Evolutionary conservation across 768 basidiomycete species (phyloP), one percentile per base, ranked within the genome.

Genomic region (Mycena sanguinolenta): DNA sequence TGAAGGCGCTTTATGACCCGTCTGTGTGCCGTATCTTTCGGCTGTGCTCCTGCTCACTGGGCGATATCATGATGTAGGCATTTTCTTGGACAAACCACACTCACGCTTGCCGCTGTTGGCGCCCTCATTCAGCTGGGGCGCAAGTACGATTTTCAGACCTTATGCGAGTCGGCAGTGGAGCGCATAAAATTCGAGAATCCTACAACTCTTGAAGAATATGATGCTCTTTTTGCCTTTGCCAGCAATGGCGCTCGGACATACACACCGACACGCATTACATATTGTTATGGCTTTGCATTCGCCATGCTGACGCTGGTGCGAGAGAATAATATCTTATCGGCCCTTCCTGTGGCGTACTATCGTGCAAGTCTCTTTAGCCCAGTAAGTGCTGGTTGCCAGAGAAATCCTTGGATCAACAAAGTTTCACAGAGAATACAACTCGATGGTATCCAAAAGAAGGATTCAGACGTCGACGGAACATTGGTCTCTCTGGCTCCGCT

Each of bases 121-220:
- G 67, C 67, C 6, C 39, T 68, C 5, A 32, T 68, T 23, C 59
- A 60, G 2, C 10, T 68, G n/a, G 60, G 67, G 6, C 59, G 67
- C 59, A 68, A 68, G 16, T 68, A 68, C 23, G 67, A 68, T 10
- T 68, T 68, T 12, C 17, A 30, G 5, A 19, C 42, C 2, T 38
- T 68, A 3, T 23, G 36, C 1, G 60, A 61, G 10, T 21, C 59
- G 1, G 59, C 52, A 9, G 50, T 68, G 28, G 58, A 34, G 13
- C 28, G 58, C 21, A n/a, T 68, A 27, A 49, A 28, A 17, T 14
- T 28, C 36, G 59, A 44, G 30, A 38, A 58, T 34, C 67, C 67
- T 1, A 32, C 60, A 14, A 68, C 67, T 12, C 42, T 65, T 4
- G 54, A 64, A 5, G 28, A 32, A 36, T 58, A 55, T 46, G 54